phyloP scores from a whole-genome alignment of 2,329 filamentous ascomycete genomes.

The Endothia cerciana region DNA sequence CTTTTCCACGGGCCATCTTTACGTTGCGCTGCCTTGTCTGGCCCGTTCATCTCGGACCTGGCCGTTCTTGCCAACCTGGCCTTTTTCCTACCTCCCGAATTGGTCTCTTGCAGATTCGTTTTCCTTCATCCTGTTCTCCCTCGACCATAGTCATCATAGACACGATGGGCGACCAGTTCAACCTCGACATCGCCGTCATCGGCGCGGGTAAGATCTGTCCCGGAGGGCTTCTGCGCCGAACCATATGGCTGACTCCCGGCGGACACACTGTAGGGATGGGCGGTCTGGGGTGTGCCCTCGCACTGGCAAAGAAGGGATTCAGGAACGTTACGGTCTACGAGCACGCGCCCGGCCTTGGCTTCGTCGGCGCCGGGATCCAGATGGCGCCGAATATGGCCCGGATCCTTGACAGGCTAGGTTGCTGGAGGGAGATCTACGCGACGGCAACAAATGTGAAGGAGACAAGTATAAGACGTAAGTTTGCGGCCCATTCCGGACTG shows the following conservation, averaged over 20 bases:
- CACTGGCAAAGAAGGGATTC: conserved; percentile 78
- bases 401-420: conserved; percentile 72
- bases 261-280: conserved; percentile 68
- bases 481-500: too few relatives aligned
- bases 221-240: conserved; percentile 3
- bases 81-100: neutral
- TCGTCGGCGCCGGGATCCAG: conserved; percentile 85
- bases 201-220: conserved; percentile 36
- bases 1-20: neutral
- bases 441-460: conserved; percentile 73
- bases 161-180: conserved; percentile 23
- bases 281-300: conserved; percentile 71
- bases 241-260: neutral
- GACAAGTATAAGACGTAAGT: conserved; percentile 70
- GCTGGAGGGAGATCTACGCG: conserved; percentile 70
- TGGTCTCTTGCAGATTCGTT: neutral
- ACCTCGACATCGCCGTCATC: conserved; percentile 40
- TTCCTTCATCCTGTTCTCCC: neutral
- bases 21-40: neutral
- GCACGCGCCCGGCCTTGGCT: conserved; percentile 72
- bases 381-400: conserved; percentile 81
- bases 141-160: neutral
- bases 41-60: neutral
- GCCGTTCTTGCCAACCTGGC: neutral
- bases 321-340: conserved; percentile 75